phyloP scores from a whole-genome alignment of 2,329 filamentous ascomycete species.

The Chalaropsis thielavioides region DNA sequence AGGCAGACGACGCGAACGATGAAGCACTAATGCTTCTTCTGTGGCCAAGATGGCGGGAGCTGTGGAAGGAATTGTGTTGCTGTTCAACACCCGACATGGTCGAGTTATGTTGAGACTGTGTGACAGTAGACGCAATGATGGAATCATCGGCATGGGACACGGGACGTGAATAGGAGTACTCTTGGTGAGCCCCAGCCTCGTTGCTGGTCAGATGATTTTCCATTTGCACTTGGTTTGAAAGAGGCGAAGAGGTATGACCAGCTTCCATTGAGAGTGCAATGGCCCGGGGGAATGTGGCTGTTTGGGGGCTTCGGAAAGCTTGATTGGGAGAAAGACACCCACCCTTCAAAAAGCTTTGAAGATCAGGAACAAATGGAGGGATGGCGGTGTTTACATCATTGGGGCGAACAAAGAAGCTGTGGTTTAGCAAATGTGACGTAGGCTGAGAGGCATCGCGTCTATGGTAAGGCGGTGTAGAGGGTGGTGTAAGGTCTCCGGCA shows the following conservation, averaged over 20 bases:
- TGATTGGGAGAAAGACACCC: conserved; percentile 15
- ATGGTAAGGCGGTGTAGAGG: conserved; percentile 42
- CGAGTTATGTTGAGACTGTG: conserved; percentile 6
- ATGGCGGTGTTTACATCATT: conserved; percentile 25
- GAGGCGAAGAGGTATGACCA: neutral
- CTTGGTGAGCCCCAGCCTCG: neutral
- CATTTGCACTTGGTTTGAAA: neutral
- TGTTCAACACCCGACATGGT: conserved; percentile 26
- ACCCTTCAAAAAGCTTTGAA: conserved; percentile 22
- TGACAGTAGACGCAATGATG: conserved; percentile 12
- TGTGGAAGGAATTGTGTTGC: conserved; percentile 47
- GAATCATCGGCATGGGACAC: conserved; percentile 8
- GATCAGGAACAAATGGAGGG: conserved; percentile 35
- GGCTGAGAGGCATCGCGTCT: conserved; percentile 34
- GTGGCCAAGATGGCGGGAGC: conserved; percentile 37
- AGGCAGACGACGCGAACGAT: conserved; percentile 19
- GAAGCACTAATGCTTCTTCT: conserved; percentile 29
- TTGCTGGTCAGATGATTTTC: neutral
- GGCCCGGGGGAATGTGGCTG: conserved; percentile 8
- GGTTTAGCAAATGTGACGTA: conserved; percentile 41
- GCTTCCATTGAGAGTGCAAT: conserved; percentile 4
- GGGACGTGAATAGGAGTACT: conserved; percentile 5
- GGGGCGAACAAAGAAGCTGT: conserved; percentile 24
- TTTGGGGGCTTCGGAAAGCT: conserved; percentile 15
- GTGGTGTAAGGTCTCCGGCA: conserved; percentile 43